Evolutionary conservation across 768 basidiomycete species (phyloP), one percentile per base, ranked within the genome.

Genomic region (Lactarius sanguifluus): DNA sequence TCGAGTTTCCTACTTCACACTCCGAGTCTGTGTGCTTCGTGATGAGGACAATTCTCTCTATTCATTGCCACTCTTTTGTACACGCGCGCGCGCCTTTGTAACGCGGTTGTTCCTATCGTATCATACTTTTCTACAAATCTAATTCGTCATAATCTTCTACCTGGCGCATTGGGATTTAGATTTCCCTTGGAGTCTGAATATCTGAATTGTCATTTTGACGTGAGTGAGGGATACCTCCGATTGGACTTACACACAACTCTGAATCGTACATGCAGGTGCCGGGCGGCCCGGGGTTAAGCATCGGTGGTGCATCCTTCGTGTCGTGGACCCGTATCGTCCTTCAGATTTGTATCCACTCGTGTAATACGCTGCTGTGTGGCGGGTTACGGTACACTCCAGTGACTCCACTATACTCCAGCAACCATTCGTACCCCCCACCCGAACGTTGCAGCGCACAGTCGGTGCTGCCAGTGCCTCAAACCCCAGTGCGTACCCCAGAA

Each of bases 1-100:
- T 20, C 9, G 32, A 2, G 8, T 20, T 23, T 34, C 30, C 6
- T 57, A 15, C 32, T 57, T 36, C 30, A 10, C 18, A 13, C 36
- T 38, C 12, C 36, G 36, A 36, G 36, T n/a, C 23, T 34, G 18
- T 57, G 18, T 32, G 9, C 30, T 34, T 25, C 34, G 34, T 40
- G 40, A 50, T 55, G 40, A 38, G 56, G 25, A 62, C n/a, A 61
- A 36, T 54, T 63, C 65, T 62, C 32, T 66, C 66, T 54, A 57
- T 67, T 43, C 52, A 59, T 40, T 47, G 18, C 28, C 66, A 54
- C 52, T 67, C 66, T 59, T 67, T 66, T 66, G 56, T 47, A 63
- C 30, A 36, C 9, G 1, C 36, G 41, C 43, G 7, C 30, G 7
- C 28, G 12, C 10, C 7, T 56, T 18, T 36, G 50, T 18, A 34